Evolutionary conservation across 2,329 filamentous ascomycete genomes (phyloP).

Genomic region (Pseudogymnoascus sp.): DNA sequence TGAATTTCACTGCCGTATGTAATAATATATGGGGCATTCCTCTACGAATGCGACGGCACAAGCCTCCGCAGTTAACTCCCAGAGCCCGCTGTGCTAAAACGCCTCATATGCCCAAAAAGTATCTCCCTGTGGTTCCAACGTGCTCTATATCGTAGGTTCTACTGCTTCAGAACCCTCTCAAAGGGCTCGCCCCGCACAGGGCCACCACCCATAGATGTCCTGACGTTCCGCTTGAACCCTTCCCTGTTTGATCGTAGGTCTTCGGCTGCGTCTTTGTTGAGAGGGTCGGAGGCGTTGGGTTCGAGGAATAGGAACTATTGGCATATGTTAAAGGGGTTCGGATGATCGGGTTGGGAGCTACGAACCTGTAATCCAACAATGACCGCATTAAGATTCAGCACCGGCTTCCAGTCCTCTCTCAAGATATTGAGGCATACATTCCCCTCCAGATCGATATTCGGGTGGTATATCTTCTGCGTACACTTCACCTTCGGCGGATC

Average conservation of each 20-base stretch:
- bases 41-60: background rate
- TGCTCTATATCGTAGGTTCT: background rate
- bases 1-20: background rate
- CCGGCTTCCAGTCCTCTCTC: slow-evolving; percentile 97
- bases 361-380: slow-evolving; percentile 83
- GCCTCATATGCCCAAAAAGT: slow-evolving; percentile 11
- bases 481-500: slow-evolving; percentile 97
- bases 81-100: slow-evolving; percentile 8
- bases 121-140: background rate
- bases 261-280: slow-evolving; percentile 96
- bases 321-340: background rate
- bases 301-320: slow-evolving; percentile 89
- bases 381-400: slow-evolving; percentile 91
- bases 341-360: slow-evolving; percentile 5
- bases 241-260: slow-evolving; percentile 82
- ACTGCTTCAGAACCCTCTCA: slow-evolving; percentile 67
- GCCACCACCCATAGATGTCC: slow-evolving; percentile 74
- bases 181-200: slow-evolving; percentile 63
- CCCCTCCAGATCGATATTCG: slow-evolving; percentile 95
- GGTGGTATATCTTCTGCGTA: slow-evolving; percentile 97
- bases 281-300: slow-evolving; percentile 91
- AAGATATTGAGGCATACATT: slow-evolving; percentile 98
- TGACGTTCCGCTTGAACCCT: slow-evolving; percentile 84
- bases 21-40: background rate
- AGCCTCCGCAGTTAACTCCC: background rate